Evolutionary conservation across 345 rosid species (phyloP).

Genomic region (Eucalyptus sp.): DNA sequence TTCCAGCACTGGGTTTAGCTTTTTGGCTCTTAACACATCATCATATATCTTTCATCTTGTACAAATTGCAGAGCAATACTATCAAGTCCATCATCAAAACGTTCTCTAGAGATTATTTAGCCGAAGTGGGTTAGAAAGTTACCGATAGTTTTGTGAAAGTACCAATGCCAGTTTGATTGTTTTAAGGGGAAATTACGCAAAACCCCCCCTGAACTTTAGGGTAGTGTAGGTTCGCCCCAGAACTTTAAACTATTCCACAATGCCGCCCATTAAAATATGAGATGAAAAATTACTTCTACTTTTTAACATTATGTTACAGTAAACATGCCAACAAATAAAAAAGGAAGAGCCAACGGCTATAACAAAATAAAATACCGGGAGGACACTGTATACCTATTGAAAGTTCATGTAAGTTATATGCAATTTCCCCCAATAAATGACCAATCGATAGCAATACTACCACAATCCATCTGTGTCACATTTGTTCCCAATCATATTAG

Average conservation of each 20-base stretch:
- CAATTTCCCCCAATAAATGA: background rate
- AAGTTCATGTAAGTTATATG: background rate
- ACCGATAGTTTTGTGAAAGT: background rate
- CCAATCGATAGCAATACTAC: background rate
- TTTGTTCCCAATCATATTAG: background rate
- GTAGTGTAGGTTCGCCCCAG: accelerated
- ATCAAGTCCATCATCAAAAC: background rate
- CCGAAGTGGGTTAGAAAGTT: background rate
- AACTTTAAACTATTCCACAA: background rate
- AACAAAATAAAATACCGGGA: background rate
- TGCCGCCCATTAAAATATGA: accelerated
- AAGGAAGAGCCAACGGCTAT: background rate
- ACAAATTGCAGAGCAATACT: background rate
- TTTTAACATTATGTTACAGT: background rate
- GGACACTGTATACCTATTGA: background rate
- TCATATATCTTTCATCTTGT: background rate
- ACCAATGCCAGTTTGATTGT: background rate
- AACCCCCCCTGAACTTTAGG: background rate
- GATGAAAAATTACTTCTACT: background rate
- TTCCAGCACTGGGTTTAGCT: background rate
- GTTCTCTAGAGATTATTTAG: background rate
- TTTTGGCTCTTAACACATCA: background rate
- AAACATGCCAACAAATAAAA: background rate
- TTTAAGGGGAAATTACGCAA: background rate
- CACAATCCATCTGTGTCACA: background rate